A percentile compares a stretch with the other conserved stretches of the same genome.
Evolutionary conservation across 2,329 filamentous ascomycete genomes (phyloP).

Genomic region (Calonectria pauciramosa): DNA sequence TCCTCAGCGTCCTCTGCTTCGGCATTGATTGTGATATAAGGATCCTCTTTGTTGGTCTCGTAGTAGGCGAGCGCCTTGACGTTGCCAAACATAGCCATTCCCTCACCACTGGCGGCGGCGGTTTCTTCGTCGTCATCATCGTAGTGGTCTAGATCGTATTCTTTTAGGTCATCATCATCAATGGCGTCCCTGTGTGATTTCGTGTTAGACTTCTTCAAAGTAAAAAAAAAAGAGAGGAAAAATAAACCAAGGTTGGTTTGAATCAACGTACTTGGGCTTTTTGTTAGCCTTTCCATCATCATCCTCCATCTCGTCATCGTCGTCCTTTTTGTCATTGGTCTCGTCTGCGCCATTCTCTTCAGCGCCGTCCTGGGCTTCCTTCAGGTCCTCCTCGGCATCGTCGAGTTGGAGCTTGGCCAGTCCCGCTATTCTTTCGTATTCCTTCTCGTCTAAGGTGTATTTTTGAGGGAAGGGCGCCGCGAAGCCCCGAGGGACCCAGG

Average conservation of each 20-base stretch:
- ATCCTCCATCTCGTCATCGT: conserved; percentile 55
- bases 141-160: conserved; percentile 97
- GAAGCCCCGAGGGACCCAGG: conserved; percentile 83
- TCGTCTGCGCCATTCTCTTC: conserved; percentile 46
- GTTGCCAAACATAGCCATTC: conserved; percentile 95
- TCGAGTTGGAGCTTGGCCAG: conserved; percentile 86
- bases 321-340: conserved; percentile 46
- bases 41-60: conserved; percentile 93
- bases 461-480: conserved; percentile 82
- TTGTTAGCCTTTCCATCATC: conserved; percentile 43
- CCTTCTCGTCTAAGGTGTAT: conserved; percentile 81
- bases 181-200: conserved; percentile 55
- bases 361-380: conserved; percentile 72
- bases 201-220: conserved; percentile 28
- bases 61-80: conserved; percentile 95
- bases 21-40: conserved; percentile 91
- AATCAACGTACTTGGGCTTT: conserved; percentile 54
- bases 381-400: conserved; percentile 89
- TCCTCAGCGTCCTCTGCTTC: conserved; percentile 81
- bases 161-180: conserved; percentile 89
- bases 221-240: not conserved
- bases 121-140: conserved; percentile 79
- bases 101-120: conserved; percentile 67
- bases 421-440: conserved; percentile 81
- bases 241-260: not conserved